Percentiles rank a stretch among this genome's conserved stretches.
These are phyloP conservation scores for Vitis hybrid DNA, from an alignment of 177 flowering plant species.

Conservation along the genomic window DNA sequence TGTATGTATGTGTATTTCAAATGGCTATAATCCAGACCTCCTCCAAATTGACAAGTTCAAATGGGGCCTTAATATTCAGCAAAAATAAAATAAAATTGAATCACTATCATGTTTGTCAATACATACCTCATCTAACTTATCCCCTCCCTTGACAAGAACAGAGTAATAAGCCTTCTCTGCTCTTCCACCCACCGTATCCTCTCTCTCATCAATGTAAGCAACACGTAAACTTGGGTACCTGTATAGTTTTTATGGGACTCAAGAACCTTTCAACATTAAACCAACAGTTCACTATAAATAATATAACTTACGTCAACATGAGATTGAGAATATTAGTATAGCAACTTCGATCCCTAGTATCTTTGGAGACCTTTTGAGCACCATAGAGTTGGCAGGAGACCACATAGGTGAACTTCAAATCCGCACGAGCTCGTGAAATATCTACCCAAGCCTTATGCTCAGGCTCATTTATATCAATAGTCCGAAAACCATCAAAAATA, in stretches of 20 bases:
- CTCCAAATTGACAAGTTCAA: not conserved
- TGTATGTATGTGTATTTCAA: no score
- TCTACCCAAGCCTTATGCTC: constrained; percentile 31
- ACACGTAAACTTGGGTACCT: constrained; percentile 92
- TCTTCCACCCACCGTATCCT: constrained; percentile 60
- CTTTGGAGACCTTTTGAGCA: constrained; percentile 74
- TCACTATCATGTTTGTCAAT: no score
- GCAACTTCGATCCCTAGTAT: constrained; percentile 57
- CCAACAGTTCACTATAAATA: not conserved
- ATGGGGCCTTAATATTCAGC: not conserved
- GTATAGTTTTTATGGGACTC: constrained; percentile 7
- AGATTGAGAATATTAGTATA: constrained; percentile 81
- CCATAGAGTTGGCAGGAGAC: constrained; percentile 98
- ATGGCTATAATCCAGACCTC: no score
- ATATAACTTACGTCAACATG: constrained; percentile 69
- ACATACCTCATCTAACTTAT: constrained; percentile 86
- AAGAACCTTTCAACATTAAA: not conserved
- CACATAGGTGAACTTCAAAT: constrained; percentile 95
- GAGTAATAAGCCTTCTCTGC: constrained; percentile 71
- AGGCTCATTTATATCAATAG: constrained; percentile 27
- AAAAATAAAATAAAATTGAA: not conserved
- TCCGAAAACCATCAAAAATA: constrained; percentile 46
- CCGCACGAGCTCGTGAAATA: constrained; percentile 70
- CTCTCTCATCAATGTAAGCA: constrained; percentile 91
- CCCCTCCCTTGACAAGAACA: constrained; percentile 93